Percentiles rank a stretch among this genome's conserved stretches.
These are phyloP conservation scores for Hypoxylon trugodes DNA, from an alignment of 495 filamentous ascomycete species.

Conservation along the genomic window DNA sequence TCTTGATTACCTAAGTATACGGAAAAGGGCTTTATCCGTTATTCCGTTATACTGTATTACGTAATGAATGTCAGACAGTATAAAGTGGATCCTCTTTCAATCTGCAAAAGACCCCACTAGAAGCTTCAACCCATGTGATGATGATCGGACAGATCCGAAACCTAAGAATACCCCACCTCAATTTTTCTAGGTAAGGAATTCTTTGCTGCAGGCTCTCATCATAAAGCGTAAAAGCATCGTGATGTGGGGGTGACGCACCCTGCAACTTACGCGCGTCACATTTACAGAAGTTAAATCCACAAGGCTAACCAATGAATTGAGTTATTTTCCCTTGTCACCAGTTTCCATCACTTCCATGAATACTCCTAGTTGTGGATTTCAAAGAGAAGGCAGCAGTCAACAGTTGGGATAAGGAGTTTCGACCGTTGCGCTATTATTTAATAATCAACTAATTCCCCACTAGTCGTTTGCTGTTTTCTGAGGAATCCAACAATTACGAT, in stretches of 20 bases:
- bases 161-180: not conserved
- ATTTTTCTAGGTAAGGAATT: too few relatives aligned
- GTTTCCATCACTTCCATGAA: not conserved
- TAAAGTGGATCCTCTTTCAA: not conserved
- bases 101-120: not conserved
- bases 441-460: too few relatives aligned
- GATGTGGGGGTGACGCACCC: constrained; percentile 31
- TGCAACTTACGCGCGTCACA: constrained; percentile 23
- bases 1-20: not conserved
- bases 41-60: not conserved
- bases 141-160: constrained; percentile 28
- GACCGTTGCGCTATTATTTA: not conserved
- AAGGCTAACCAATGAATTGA: constrained; percentile 38
- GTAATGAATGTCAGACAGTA: not conserved
- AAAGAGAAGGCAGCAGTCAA: too few relatives aligned
- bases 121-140: constrained; percentile 18
- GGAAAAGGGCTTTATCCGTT: constrained; percentile 32
- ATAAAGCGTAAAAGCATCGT: constrained; percentile 3
- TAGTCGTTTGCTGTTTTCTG: too few relatives aligned
- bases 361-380: not conserved
- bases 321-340: constrained; percentile 19
- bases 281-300: constrained; percentile 14
- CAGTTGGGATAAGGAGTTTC: not conserved
- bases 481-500: too few relatives aligned
- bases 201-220: not conserved